Percentiles rank a stretch among this genome's conserved stretches.
Evolutionary conservation across 345 rosid species (phyloP).

Genomic region (Citrus glauca): DNA sequence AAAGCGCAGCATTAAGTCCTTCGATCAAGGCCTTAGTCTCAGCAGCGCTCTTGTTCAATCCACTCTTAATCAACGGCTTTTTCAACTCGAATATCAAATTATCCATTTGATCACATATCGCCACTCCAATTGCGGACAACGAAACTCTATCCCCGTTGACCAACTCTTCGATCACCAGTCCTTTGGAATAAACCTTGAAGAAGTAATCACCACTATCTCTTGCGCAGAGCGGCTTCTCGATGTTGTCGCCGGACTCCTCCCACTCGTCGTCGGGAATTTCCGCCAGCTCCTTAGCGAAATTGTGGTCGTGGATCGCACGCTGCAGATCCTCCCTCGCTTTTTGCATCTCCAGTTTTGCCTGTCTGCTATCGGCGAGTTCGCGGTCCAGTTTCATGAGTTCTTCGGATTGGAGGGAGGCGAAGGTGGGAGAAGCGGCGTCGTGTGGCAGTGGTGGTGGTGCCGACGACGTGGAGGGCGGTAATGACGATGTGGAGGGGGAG

Average conservation of each 20-base stretch:
- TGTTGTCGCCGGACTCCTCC: conserved; percentile 43
- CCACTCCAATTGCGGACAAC: conserved; percentile 52
- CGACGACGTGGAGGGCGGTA: conserved; percentile 14
- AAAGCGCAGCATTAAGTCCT: conserved; percentile 58
- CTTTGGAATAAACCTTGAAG: conserved; percentile 29
- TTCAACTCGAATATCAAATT: conserved; percentile 43
- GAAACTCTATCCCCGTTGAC: conserved; percentile 22
- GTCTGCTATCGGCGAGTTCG: conserved; percentile 27
- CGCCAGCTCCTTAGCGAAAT: conserved; percentile 46
- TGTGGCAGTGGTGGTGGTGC: neutral
- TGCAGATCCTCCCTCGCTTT: conserved; percentile 41
- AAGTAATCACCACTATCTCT: conserved; percentile 9
- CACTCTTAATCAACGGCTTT: conserved; percentile 27
- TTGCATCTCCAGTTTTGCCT: conserved; percentile 16
- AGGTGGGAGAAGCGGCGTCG: conserved; percentile 3
- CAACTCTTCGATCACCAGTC: conserved; percentile 43
- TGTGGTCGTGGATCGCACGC: conserved; percentile 63
- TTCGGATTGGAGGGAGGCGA: conserved; percentile 19
- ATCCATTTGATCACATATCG: conserved; percentile 39
- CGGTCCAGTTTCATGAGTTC: conserved; percentile 32
- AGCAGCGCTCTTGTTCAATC: conserved; percentile 30
- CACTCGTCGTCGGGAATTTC: conserved; percentile 51
- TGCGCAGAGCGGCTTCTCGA: conserved; percentile 42
- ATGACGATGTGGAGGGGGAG: neutral
- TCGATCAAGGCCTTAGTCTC: conserved; percentile 53